Evolutionary conservation across 2,329 filamentous ascomycete genomes (phyloP).

Genomic region (Ascochyta pisi): DNA sequence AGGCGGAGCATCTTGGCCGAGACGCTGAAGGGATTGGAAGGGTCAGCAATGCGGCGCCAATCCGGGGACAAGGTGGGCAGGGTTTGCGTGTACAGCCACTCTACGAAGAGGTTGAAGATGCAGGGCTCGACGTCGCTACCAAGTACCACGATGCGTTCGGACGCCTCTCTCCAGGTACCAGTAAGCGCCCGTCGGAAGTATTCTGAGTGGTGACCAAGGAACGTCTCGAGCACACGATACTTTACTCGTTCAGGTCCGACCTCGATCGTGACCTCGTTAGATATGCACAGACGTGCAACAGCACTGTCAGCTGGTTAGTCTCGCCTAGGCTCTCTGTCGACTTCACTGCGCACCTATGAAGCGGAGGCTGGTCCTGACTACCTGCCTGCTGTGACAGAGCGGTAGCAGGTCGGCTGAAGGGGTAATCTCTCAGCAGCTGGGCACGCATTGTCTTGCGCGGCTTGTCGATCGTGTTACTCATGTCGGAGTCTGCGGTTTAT

Average conservation of each 20-base stretch:
- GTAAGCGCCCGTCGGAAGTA: conserved; percentile 21
- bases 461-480: neutral
- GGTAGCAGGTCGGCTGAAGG: conserved; percentile 4
- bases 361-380: conserved; percentile 2
- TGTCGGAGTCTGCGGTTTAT: neutral
- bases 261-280: conserved; percentile 11
- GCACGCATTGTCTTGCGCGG: conserved; percentile 5
- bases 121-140: conserved; percentile 14
- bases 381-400: neutral
- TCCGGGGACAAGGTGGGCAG: conserved; percentile 10
- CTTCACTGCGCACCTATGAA: conserved; percentile 2
- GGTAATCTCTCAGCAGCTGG: conserved; percentile 1
- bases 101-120: conserved; percentile 19
- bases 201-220: conserved; percentile 20
- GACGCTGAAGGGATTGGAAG: conserved; percentile 8
- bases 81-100: conserved; percentile 22
- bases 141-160: conserved; percentile 13
- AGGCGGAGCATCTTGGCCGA: conserved; percentile 14
- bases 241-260: conserved; percentile 13
- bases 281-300: neutral
- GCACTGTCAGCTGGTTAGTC: neutral
- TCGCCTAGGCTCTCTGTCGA: neutral
- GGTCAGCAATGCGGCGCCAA: conserved; percentile 15
- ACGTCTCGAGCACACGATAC: conserved; percentile 14
- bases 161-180: conserved; percentile 18